Evolutionary conservation across 1,284 basidiomycete species (phyloP).

Genomic region (Rhizopogon hawkerae): DNA sequence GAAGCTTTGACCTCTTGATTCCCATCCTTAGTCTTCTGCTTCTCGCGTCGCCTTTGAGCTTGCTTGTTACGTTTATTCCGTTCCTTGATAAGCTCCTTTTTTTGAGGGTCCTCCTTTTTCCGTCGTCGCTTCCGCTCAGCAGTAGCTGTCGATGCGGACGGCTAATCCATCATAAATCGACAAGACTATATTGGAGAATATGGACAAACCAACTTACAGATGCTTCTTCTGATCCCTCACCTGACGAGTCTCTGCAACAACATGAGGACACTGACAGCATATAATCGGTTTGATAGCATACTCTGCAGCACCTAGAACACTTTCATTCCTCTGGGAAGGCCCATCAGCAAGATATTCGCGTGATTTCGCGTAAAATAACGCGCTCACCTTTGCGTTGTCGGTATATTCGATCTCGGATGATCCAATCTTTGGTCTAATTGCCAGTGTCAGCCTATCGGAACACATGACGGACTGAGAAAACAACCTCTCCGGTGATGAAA

Average conservation of each 20-base stretch:
- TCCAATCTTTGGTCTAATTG: slow-evolving; percentile 13
- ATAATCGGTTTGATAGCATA: slow-evolving; percentile 3
- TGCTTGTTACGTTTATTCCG: too few species aligned
- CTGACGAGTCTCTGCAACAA: slow-evolving; percentile 2
- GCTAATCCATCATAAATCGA: background rate
- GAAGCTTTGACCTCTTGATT: slow-evolving; percentile 34
- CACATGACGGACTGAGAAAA: background rate
- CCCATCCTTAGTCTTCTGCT: too few species aligned
- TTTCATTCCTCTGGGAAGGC: slow-evolving; percentile 6
- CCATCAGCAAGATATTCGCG: slow-evolving; percentile 4
- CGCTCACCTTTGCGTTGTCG: slow-evolving; percentile 35
- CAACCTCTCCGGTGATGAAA: slow-evolving; percentile 7
- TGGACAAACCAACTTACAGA: background rate
- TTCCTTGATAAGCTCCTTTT: too few species aligned
- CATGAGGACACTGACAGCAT: background rate
- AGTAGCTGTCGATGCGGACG: slow-evolving; percentile 9
- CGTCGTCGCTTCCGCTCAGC: slow-evolving; percentile 9
- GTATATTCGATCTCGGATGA: slow-evolving; percentile 34
- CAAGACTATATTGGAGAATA: background rate
- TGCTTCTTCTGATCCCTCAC: slow-evolving; percentile 4
- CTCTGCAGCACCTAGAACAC: slow-evolving; percentile 1
- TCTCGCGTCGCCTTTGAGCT: too few species aligned
- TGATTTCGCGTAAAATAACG: slow-evolving; percentile 10
- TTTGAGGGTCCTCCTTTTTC: too few species aligned
- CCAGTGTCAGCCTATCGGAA: slow-evolving; percentile 7